phyloP scores from a whole-genome alignment of 176 grass and related monocot species.

The Carex kokanica region DNA sequence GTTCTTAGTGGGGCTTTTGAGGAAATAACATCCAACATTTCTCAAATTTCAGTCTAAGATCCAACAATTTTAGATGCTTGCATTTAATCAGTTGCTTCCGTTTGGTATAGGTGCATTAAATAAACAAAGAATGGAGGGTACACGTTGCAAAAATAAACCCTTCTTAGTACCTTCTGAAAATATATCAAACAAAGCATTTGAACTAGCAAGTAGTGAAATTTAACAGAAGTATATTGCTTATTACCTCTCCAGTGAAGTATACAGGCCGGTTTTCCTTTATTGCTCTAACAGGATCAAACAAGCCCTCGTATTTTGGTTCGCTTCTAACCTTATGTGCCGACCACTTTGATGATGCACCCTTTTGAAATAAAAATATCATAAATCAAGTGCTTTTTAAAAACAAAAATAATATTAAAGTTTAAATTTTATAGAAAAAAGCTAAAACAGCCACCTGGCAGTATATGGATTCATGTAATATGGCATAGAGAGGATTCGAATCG shows the following conservation, averaged over 20 bases:
- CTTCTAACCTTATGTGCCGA: conserved; percentile 61
- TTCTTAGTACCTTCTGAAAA: not conserved
- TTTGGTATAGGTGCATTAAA: not conserved
- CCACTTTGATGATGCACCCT: conserved; percentile 87
- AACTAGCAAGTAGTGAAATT: not conserved
- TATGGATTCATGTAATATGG: conserved; percentile 81
- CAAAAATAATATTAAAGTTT: not conserved
- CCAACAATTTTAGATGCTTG: not conserved
- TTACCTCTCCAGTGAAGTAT: conserved; percentile 91
- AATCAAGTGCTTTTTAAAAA: not conserved
- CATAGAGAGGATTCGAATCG: conserved; percentile 82
- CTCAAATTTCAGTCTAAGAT: not conserved
- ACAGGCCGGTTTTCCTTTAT: conserved; percentile 65
- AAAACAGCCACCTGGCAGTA: conserved; percentile 65
- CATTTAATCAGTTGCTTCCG: not conserved
- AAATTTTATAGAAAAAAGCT: conserved; percentile 8
- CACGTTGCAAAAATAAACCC: not conserved
- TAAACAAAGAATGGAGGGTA: not conserved
- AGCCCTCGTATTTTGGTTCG: conserved; percentile 40
- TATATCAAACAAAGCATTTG: not conserved
- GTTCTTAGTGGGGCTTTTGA: not conserved
- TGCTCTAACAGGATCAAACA: conserved; percentile 83
- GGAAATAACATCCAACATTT: not conserved
- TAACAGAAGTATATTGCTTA: not conserved
- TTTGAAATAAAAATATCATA: conserved; percentile 26